Evolutionary conservation across 352 stramenopile genomes (phyloP), one percentile per base, ranked within the genome.

Genomic region (Globisporangium iwayamae): DNA sequence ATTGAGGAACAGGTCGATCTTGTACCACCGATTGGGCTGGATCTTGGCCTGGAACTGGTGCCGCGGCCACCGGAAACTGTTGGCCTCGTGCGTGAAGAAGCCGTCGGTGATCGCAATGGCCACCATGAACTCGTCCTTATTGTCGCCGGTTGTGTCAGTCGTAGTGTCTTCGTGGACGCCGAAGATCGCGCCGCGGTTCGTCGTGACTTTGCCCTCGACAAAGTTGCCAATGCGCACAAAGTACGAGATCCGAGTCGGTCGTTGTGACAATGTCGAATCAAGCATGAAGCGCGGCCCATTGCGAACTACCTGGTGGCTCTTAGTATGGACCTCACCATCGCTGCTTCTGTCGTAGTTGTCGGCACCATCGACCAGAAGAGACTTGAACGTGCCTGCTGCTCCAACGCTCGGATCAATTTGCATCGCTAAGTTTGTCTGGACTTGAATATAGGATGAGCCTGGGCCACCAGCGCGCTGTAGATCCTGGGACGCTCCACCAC

Each of bases 1-100:
- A 65, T 98, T 69, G 22, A 98, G 68, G 5, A 86, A 74, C 39
- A 99, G 67, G 62, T 99, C 96, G 25, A 99, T 51, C 65, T 99
- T 98, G 69, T 98, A 98, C 96, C 96, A 99, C 18, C 79, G 78
- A 53, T 89, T 75, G 2, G 72, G 70, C 52, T 92, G 72, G 18
- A 89, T 63, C 61, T 81, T 86, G 0, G 67, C 52, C 36, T 89
- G 76, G 41, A 91, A 89, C 25, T 61, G 30, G 3, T 63, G 62
- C 51, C 75, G 68, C 2, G 85, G 87, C 41, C 78, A 81, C 53
- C 83, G 68, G 25, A 87, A 87, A 9, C 64, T 71, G 57, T 97
- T 97, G 2, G 82, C 69, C 47, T 90, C 90, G 60, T 94, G 83
- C 9, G 62, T 69, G 30, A 95, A 94, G 3, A 60, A 65, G 11